Percentiles rank a stretch among this genome's conserved stretches.
Conservation (phyloP, 1,284 basidiomycete genomes). For the Apiotrichum sp. region DNA sequence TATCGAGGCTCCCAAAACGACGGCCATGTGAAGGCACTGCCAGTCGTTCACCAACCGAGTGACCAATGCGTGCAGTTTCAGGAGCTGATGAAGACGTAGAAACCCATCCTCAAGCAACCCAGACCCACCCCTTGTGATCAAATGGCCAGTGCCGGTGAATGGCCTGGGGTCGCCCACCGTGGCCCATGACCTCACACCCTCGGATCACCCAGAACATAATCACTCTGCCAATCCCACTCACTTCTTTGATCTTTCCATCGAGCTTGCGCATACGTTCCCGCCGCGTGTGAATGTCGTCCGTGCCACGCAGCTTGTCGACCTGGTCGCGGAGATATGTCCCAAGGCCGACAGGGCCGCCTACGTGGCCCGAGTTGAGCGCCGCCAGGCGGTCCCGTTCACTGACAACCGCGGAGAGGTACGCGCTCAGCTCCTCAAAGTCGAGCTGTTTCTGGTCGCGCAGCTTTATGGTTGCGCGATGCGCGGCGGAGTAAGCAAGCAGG, state of each 20-base stretch:
- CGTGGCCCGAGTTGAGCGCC: slow-evolving; percentile 61
- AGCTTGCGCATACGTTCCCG: slow-evolving; percentile 82
- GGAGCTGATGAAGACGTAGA: no score
- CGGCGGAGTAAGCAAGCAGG: slow-evolving; percentile 76
- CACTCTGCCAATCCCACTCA: slow-evolving; percentile 41
- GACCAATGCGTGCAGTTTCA: no score
- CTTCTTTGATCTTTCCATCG: slow-evolving; percentile 91
- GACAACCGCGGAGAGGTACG: slow-evolving; percentile 86
- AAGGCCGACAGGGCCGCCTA: slow-evolving; percentile 56
- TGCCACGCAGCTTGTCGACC: slow-evolving; percentile 82
- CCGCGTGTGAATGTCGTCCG: slow-evolving; percentile 86
- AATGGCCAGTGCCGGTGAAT: no score
- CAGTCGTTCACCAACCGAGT: no score
- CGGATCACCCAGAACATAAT: background rate
- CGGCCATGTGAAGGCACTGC: no score
- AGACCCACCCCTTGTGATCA: no score
- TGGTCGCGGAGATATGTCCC: slow-evolving; percentile 90
- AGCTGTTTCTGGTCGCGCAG: slow-evolving; percentile 97
- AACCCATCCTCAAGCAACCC: no score
- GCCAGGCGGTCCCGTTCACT: slow-evolving; percentile 86
- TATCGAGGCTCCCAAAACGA: no score
- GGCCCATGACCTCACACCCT: background rate
- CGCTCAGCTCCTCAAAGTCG: slow-evolving; percentile 95
- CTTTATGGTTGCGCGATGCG: slow-evolving; percentile 85
- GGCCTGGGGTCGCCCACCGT: background rate